Conservation (phyloP, 805 yeast species). For the Myxozyma melibiosi region DNA sequence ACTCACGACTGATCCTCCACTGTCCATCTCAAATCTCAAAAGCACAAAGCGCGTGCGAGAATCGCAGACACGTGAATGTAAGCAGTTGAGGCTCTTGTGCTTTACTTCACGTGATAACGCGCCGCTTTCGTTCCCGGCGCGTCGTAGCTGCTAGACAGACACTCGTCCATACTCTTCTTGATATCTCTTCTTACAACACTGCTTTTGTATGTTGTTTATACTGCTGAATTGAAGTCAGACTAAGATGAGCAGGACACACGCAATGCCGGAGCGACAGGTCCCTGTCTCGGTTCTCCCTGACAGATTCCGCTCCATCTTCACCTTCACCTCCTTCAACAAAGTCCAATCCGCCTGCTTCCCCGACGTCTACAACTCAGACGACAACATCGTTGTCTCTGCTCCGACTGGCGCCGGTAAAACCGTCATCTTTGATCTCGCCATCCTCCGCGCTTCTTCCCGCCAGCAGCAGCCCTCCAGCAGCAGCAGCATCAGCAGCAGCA, state of each 20-base stretch:
- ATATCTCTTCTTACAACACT: neutral
- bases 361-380: conserved; percentile 42
- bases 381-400: conserved; percentile 53
- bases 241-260: neutral
- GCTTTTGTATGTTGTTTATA: too few species aligned
- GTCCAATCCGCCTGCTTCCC: conserved; percentile 56
- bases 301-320: conserved; percentile 43
- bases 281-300: conserved; percentile 43
- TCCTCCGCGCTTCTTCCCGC: conserved; percentile 42
- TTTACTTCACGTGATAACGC: conserved; percentile 9
- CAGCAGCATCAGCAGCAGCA: too few species aligned
- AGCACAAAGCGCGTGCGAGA: too few species aligned
- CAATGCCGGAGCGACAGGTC: neutral
- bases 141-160: neutral
- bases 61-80: neutral
- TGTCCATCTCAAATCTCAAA: too few species aligned
- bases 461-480: too few species aligned
- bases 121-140: neutral
- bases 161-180: neutral
- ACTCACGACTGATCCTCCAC: neutral
- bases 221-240: neutral
- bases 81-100: neutral
- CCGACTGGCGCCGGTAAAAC: conserved; percentile 68
- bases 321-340: conserved; percentile 47
- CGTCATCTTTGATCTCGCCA: conserved; percentile 56